Conservation (phyloP, 73 alveolate species). For the Tetrahymena borealis region DNA sequence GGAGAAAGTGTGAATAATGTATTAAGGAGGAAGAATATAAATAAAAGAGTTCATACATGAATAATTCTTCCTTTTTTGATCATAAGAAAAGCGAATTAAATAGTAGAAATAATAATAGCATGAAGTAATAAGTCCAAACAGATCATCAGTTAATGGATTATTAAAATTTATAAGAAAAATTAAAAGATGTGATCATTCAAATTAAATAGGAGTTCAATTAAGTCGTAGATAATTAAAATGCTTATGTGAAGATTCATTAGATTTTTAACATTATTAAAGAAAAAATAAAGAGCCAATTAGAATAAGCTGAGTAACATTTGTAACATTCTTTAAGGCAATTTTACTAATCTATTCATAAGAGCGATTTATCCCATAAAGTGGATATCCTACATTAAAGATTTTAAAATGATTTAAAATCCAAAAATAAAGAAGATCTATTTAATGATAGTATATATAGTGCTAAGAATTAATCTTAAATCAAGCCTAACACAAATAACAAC, state of each 20-base stretch:
- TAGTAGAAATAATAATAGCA: not conserved
- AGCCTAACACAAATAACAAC: not conserved
- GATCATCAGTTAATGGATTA: not conserved
- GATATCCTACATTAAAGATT: not conserved
- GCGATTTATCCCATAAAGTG: not conserved
- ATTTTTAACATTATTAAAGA: not conserved
- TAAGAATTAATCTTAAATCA: too few species aligned
- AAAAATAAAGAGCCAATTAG: not conserved
- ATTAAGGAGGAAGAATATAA: not conserved
- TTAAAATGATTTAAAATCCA: not conserved
- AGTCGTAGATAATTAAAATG: not conserved
- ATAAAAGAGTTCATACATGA: not conserved
- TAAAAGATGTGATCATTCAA: not conserved
- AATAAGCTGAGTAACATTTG: not conserved
- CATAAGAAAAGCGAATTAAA: not conserved
- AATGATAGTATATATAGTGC: too few species aligned
- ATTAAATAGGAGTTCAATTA: not conserved
- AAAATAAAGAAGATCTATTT: not conserved
- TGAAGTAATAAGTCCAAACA: not conserved
- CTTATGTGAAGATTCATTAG: not conserved
- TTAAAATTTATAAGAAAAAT: not conserved
- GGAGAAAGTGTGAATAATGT: not conserved
- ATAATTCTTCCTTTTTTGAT: not conserved
- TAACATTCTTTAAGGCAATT: not conserved
- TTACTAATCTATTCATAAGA: not conserved